These are phyloP conservation scores for Actinomortierella wolfii DNA, from an alignment of 371 early-diverging fungal species.

Conservation along the genomic window DNA sequence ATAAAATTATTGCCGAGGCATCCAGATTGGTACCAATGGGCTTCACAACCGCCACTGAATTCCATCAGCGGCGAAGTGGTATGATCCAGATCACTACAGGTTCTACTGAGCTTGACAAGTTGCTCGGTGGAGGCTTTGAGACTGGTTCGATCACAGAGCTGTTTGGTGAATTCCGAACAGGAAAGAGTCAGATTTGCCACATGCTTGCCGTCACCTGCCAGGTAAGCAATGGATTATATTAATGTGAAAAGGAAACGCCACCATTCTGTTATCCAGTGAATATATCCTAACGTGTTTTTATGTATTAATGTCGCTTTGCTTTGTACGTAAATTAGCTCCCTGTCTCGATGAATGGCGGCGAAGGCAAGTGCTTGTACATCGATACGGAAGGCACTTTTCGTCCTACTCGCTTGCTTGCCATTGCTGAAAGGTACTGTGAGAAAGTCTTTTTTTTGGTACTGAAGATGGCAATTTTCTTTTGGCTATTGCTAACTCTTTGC, in stretches of 20 bases:
- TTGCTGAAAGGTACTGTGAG: slow-evolving; percentile 79
- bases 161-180: slow-evolving; percentile 99
- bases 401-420: slow-evolving; percentile 88
- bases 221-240: slow-evolving; percentile 46
- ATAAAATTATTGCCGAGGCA: slow-evolving; percentile 97
- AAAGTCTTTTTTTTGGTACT: background rate
- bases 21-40: slow-evolving; percentile 96
- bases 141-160: slow-evolving; percentile 99
- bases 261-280: background rate
- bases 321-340: slow-evolving; percentile 65
- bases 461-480: background rate
- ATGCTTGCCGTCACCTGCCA: slow-evolving; percentile 98
- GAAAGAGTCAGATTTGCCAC: slow-evolving; percentile 99
- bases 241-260: too few relatives aligned
- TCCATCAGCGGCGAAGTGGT: slow-evolving; percentile 87
- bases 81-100: slow-evolving; percentile 95
- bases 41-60: slow-evolving; percentile 97
- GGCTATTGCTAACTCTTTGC: background rate
- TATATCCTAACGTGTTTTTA: slow-evolving; percentile 25
- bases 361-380: slow-evolving; percentile 98
- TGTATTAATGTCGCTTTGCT: slow-evolving; percentile 16
- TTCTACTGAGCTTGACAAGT: slow-evolving; percentile 93
- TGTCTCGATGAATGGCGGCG: slow-evolving; percentile 88
- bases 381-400: slow-evolving; percentile 99
- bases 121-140: slow-evolving; percentile 98